These are phyloP conservation scores for Haematococcus sp. DNA, from an alignment of 139 green algal species.

Conservation along the genomic window DNA sequence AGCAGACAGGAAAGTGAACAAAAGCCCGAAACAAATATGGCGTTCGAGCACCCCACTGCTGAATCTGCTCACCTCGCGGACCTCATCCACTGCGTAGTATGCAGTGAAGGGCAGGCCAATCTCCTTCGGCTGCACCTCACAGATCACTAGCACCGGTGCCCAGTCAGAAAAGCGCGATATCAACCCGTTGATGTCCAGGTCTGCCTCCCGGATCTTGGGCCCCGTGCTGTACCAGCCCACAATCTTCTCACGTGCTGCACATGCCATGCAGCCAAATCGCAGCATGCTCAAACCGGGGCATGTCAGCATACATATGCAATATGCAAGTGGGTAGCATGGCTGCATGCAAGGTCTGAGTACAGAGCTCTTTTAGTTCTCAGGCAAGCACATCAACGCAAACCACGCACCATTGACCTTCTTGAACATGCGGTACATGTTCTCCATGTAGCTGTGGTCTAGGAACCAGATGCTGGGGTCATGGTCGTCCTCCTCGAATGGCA, in stretches of 20 bases:
- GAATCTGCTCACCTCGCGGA: constrained; percentile 59
- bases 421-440: constrained; percentile 98
- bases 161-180: constrained; percentile 76
- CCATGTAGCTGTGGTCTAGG: constrained; percentile 97
- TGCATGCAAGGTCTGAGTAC: too few relatives aligned
- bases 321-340: too few relatives aligned
- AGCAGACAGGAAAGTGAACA: background rate
- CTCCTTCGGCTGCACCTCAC: constrained; percentile 94
- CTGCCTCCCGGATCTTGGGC: constrained; percentile 84
- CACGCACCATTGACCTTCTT: constrained; percentile 96
- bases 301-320: background rate
- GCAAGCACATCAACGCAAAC: too few relatives aligned
- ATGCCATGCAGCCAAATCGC: background rate
- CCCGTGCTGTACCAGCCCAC: constrained; percentile 99
- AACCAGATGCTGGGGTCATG: constrained; percentile 97
- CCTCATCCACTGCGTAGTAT: constrained; percentile 89
- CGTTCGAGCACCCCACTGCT: too few relatives aligned
- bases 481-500: constrained; percentile 99
- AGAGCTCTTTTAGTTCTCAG: too few relatives aligned
- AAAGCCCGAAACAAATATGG: too few relatives aligned
- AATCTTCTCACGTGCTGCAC: constrained; percentile 86
- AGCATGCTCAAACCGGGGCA: background rate
- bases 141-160: constrained; percentile 89
- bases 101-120: constrained; percentile 91
- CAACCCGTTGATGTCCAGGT: constrained; percentile 93